Evolutionary conservation across 768 basidiomycete species (phyloP), one percentile per base, ranked within the genome.

Genomic region (Melanogaster broomeanus): DNA sequence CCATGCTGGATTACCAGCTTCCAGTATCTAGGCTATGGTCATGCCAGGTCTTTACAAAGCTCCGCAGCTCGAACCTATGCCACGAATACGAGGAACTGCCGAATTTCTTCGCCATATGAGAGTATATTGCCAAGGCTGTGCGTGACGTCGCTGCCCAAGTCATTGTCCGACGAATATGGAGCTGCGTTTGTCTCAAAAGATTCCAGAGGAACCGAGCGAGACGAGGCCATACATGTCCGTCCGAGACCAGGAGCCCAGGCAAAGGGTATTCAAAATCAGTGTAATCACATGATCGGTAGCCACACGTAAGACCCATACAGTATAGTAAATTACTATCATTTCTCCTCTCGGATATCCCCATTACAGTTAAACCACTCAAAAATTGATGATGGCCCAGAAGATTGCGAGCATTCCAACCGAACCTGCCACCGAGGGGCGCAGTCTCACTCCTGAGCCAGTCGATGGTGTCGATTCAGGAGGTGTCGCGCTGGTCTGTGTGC

Each of bases 161-260:
- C 21, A 46, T 55, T 42, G 37, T 51, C 63, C 49, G 49, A 62
- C 50, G 55, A 46, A 55, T 42, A n/a, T n/a, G n/a, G n/a, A n/a
- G n/a, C n/a, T n/a, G n/a, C n/a, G n/a, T n/a, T n/a, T n/a, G n/a
- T n/a, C n/a, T 34, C 25, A 38, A 33, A 30, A 33, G 30, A 47
- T 38, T 50, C 52, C 19, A 16, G 42, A 52, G 44, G 41, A 30
- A 30, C 24, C 47, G 16, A 27, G 42, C 53, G 27, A 56, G 12
- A 25, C 28, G 27, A 33, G 48, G 2, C 55, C 57, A 58, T 56
- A 35, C 48, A 49, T 49, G 49, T 58, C 43, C 52, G 50, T 43
- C 62, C 60, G 35, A 43, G 47, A 31, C 25, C 57, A 62, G 56
- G 52, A 51, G 44, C 61, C 42, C 41, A 53, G 40, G 34, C 40